Base-by-base conservation (phyloP, 345 rosid genomes). In the Bruguiera parviflora region DNA sequence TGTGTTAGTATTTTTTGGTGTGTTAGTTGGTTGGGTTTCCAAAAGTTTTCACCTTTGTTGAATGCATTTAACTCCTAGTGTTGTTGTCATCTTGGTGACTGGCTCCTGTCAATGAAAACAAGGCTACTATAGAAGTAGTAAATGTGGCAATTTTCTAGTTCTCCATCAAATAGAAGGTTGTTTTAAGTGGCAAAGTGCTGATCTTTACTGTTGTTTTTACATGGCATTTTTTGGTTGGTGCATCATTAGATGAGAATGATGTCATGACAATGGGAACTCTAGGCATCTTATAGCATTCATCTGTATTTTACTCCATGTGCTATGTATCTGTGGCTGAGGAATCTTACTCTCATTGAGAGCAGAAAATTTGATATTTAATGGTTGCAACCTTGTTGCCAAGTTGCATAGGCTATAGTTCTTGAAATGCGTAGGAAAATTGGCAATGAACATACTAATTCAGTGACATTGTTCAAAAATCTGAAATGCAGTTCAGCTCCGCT, bases 401-500 rank as follows among this genome's bases (percentile, higher is more conserved):
- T 43, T 13, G 18, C 18, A 13, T 43, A 15, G 18, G 49, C 18
- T 43, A 15, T 19, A 43, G 49, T 43, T 43, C 19, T 43, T 43
- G 18, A 43, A 43, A 43, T 43, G 49, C 49, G 13, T 43, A 0
- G 18, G 19, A 43, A 43, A 43, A 13, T 43, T 13, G 47, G 59
- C 33, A 10, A 6, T 3, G 31, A 22, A 70, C 31, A 49, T 65
- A 25, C 20, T 55, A 39, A 43, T 43, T 43, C 49, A 43, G 49
- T 73, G 10, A 56, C 19, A 52, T 55, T 43, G 24, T 51, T 35
- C 51, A 18, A 66, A 22, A 13, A 53, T 77, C 39, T 62, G 22
- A 70, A 68, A 56, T 82, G 79, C 92, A 94, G 96, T 79, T 65
- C 76, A 74, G 63, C 82, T 82, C 64, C 79, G 75, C 59, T 77